phyloP scores from a whole-genome alignment of 169 alveolate species.

The Toxoplasma gondii region DNA sequence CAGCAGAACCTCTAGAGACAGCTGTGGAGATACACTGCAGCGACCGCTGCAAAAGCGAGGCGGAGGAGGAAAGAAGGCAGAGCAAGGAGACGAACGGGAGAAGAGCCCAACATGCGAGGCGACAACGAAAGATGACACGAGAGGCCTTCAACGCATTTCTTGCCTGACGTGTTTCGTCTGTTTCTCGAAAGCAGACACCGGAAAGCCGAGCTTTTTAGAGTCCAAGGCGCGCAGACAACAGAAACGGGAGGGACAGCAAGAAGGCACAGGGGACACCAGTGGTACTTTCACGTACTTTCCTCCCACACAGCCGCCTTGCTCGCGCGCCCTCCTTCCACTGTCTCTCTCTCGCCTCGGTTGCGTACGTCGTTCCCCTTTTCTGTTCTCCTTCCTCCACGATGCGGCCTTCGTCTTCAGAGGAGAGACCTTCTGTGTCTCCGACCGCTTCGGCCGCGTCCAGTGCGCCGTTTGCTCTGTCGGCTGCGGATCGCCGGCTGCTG shows the following conservation, averaged over 20 bases:
- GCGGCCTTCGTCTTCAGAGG: background rate
- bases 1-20: background rate
- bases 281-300: no score
- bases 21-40: background rate
- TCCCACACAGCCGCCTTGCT: no score
- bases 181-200: no score
- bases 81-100: no score
- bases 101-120: no score
- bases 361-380: background rate
- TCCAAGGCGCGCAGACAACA: background rate
- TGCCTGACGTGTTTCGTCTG: no score
- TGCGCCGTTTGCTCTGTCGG: background rate
- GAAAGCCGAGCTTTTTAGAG: background rate
- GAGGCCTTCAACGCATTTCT: no score
- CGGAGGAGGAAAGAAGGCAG: no score
- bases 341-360: background rate
- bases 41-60: no score
- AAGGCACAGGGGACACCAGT: no score
- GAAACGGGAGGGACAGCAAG: background rate
- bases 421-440: background rate
- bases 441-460: background rate
- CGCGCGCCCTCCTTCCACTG: no score
- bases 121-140: no score
- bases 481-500: conserved; percentile 20
- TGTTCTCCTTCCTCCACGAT: background rate